A percentile compares a stretch with the other conserved stretches of the same genome.
These are phyloP conservation scores for Rhinocladiella similis DNA, from an alignment of 2,329 filamentous ascomycete genomes.

Conservation along the genomic window DNA sequence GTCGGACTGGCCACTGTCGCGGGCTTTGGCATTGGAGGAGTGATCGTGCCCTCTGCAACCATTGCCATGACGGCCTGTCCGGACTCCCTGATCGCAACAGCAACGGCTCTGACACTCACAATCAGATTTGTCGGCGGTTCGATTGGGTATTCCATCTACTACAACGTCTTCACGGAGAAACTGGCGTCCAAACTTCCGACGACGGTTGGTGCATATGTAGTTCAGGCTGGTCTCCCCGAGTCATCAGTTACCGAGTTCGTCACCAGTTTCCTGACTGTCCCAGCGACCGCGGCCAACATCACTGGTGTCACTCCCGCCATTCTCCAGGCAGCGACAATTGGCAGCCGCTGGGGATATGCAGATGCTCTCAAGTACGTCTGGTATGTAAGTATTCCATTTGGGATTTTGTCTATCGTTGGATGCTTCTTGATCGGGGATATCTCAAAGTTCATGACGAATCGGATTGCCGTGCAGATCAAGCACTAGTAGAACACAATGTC, in stretches of 20 bases:
- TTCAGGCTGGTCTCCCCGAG: constrained; percentile 7
- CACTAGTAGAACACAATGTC: too few species aligned
- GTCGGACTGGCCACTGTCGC: constrained; percentile 5
- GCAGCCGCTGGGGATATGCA: constrained; percentile 13
- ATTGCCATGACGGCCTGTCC: constrained; percentile 8
- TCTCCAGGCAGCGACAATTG: constrained; percentile 2
- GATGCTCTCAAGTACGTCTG: constrained; percentile 11
- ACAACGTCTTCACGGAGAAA: constrained; percentile 16
- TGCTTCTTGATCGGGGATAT: constrained; percentile 19
- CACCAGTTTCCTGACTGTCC: constrained; percentile 7
- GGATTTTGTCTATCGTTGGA: constrained; percentile 18
- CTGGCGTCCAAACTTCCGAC: neutral
- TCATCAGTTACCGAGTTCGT: constrained; percentile 3
- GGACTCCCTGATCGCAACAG: constrained; percentile 11
- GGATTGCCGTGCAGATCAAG: constrained; percentile 16
- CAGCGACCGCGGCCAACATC: neutral
- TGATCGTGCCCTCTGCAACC: constrained; percentile 4
- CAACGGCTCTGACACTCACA: constrained; percentile 7
- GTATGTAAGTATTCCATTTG: constrained; percentile 14
- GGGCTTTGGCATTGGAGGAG: constrained; percentile 9
- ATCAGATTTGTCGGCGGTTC: constrained; percentile 16
- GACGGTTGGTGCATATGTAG: constrained; percentile 5
- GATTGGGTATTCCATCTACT: constrained; percentile 13
- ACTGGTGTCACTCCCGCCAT: constrained; percentile 3
- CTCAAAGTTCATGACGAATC: constrained; percentile 21